These are phyloP conservation scores for Trichosporon sp. DNA, from an alignment of 1,284 basidiomycete species.

Conservation along the genomic window DNA sequence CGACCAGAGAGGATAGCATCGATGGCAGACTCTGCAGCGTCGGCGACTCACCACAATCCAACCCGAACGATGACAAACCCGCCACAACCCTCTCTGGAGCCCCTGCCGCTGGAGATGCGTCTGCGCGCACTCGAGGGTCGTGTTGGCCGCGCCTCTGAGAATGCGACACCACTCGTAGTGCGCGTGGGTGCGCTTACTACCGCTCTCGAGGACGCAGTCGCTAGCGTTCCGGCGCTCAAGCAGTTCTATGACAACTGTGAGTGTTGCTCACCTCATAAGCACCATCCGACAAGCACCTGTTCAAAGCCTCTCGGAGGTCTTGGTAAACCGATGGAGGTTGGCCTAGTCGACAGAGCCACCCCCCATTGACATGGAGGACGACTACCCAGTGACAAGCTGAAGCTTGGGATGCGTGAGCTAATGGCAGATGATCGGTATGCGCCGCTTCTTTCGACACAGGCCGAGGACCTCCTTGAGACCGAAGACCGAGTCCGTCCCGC, in stretches of 20 bases:
- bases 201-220: conserved; percentile 22
- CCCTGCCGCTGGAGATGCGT: conserved; percentile 33
- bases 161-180: conserved; percentile 12
- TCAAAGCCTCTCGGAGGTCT: no score
- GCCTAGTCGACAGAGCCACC: no score
- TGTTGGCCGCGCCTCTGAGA: conserved; percentile 21
- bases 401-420: neutral
- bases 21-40: neutral
- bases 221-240: conserved; percentile 30
- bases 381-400: no score
- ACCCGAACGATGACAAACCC: neutral
- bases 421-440: conserved; percentile 31
- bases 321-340: no score
- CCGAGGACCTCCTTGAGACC: neutral
- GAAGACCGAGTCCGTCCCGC: conserved; percentile 6
- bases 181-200: conserved; percentile 23
- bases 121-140: conserved; percentile 39
- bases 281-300: no score
- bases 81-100: neutral
- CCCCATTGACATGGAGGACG: no score
- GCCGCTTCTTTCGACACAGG: conserved; percentile 22
- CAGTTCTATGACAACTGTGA: conserved; percentile 34
- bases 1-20: neutral
- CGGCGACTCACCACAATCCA: neutral
- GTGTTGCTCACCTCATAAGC: no score